These are phyloP conservation scores for Oemleria cerasiformis DNA, from an alignment of 306 rosid genomes.

Conservation along the genomic window DNA sequence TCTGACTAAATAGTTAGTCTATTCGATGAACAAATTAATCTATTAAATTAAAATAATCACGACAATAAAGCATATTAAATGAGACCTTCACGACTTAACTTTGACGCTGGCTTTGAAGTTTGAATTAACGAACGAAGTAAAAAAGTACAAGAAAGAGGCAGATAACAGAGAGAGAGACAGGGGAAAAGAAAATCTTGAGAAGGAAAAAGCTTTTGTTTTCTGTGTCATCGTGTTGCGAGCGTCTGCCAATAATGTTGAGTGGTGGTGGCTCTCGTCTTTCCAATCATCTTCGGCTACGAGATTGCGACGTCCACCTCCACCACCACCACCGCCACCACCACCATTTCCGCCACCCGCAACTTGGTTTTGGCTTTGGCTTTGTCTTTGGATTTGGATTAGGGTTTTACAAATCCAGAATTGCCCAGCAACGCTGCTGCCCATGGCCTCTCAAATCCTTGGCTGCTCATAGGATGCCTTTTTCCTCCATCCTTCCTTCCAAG, in stretches of 20 bases:
- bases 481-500: slow-evolving; percentile 34
- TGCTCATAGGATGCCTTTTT: slow-evolving; percentile 1
- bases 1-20: no score
- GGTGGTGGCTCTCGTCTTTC: slow-evolving; percentile 43
- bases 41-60: no score
- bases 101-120: no score
- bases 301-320: slow-evolving; percentile 43
- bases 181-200: not conserved
- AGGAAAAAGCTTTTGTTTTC: not conserved
- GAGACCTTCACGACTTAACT: no score
- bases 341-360: not conserved
- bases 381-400: slow-evolving; percentile 15
- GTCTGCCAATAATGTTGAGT: slow-evolving; percentile 18
- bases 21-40: no score
- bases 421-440: slow-evolving; percentile 35
- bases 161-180: not conserved
- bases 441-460: slow-evolving; percentile 19
- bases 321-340: not conserved
- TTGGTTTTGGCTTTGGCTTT: slow-evolving; percentile 20
- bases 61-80: no score
- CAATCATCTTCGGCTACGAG: slow-evolving; percentile 49
- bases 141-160: no score
- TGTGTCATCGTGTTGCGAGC: not conserved
- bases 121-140: not conserved
- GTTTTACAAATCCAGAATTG: slow-evolving; percentile 27